phyloP scores from a whole-genome alignment of 441 rosid genomes.

The Biscutella laevigata region DNA sequence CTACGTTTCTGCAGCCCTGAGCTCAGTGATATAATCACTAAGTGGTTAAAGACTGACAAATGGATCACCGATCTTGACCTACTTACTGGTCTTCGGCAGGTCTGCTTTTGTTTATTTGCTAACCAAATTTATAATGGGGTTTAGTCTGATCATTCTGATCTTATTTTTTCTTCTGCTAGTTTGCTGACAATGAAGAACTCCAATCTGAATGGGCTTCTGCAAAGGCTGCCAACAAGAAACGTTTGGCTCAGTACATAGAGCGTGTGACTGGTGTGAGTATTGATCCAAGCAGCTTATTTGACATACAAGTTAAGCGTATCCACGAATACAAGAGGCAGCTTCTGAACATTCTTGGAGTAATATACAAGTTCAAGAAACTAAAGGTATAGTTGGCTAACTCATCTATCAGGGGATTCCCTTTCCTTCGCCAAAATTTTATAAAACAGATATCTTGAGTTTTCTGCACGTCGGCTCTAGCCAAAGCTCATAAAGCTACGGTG shows the following conservation, averaged over 20 bases:
- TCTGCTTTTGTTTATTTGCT: constrained; percentile 18
- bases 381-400: constrained; percentile 47
- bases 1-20: constrained; percentile 92
- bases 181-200: constrained; percentile 62
- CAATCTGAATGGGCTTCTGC: constrained; percentile 95
- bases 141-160: constrained; percentile 13
- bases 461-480: not conserved
- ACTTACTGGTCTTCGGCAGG: constrained; percentile 79
- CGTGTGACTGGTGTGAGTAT: constrained; percentile 73
- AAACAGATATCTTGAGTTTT: not conserved
- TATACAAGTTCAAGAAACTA: constrained; percentile 81
- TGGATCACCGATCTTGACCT: constrained; percentile 91
- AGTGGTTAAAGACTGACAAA: constrained; percentile 79
- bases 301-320: constrained; percentile 96
- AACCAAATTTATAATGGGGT: constrained; percentile 11
- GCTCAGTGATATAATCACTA: constrained; percentile 84
- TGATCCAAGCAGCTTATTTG: constrained; percentile 80
- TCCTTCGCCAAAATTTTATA: not conserved
- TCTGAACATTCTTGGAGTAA: constrained; percentile 80
- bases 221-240: constrained; percentile 81
- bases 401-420: not conserved
- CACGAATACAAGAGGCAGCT: constrained; percentile 98
- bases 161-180: constrained; percentile 44
- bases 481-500: constrained; percentile 4
- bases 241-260: constrained; percentile 62